Conservation (phyloP, 441 rosid genomes). For the Pelargonium fulgidum region DNA sequence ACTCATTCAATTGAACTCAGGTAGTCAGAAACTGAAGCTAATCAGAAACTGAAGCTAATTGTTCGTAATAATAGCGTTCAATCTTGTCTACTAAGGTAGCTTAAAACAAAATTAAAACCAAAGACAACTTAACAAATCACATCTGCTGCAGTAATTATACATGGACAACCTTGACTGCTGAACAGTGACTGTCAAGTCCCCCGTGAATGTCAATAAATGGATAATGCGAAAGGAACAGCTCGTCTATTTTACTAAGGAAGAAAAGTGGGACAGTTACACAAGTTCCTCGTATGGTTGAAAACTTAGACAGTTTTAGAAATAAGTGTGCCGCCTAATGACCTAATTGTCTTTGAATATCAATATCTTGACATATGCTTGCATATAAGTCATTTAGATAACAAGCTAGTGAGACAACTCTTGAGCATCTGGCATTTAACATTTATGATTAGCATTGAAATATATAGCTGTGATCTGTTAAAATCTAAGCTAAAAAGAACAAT, state of each 20-base stretch:
- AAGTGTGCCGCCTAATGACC: neutral
- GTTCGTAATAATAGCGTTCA: neutral
- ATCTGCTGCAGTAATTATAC: neutral
- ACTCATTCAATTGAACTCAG: no score
- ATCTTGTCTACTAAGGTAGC: neutral
- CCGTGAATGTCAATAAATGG: neutral
- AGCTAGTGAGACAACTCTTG: no score
- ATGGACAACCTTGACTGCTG: no score
- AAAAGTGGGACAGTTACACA: neutral
- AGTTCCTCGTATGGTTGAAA: neutral
- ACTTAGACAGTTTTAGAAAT: neutral
- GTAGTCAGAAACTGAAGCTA: no score
- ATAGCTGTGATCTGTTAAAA: neutral
- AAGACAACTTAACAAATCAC: neutral
- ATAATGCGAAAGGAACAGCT: slow-evolving; percentile 4
- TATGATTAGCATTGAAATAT: neutral
- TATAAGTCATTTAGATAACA: no score
- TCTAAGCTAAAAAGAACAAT: no score
- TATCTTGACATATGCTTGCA: neutral
- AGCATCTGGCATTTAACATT: neutral
- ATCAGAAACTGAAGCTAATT: neutral
- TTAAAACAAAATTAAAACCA: neutral
- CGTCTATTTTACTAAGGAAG: neutral
- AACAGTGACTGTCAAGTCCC: no score
- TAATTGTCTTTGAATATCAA: neutral